phyloP scores from a whole-genome alignment of 106 monocot species.

The Posidonia australis region DNA sequence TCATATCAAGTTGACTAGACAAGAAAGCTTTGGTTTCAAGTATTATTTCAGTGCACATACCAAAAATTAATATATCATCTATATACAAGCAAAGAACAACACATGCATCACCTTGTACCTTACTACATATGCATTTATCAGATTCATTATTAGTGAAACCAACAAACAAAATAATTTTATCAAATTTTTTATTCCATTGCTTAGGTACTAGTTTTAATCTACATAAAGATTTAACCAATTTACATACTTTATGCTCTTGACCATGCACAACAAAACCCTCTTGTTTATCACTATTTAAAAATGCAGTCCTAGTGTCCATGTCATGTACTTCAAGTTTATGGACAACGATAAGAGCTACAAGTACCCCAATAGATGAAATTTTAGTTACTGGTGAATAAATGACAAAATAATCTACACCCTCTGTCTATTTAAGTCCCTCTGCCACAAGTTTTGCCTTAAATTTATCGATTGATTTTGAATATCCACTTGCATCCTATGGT shows the following conservation, averaged over 20 bases:
- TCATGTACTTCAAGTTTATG: neutral
- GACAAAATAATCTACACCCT: too few relatives aligned
- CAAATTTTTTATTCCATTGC: neutral
- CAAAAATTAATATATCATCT: slow-evolving; percentile 10
- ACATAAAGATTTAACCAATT: too few relatives aligned
- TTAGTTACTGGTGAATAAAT: neutral
- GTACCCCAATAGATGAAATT: neutral
- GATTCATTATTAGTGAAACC: too few relatives aligned
- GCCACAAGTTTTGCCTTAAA: too few relatives aligned
- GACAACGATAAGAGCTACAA: neutral
- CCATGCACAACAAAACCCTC: neutral
- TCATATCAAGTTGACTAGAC: slow-evolving; percentile 7
- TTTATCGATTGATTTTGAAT: too few relatives aligned
- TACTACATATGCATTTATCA: too few relatives aligned
- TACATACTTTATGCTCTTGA: too few relatives aligned
- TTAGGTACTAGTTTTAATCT: neutral
- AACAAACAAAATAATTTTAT: too few relatives aligned
- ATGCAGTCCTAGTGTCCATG: neutral
- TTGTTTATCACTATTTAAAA: neutral
- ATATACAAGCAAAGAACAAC: neutral
- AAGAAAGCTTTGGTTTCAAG: neutral
- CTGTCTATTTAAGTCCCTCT: too few relatives aligned
- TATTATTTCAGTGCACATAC: neutral
- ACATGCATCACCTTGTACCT: too few relatives aligned
- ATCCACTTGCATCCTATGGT: too few relatives aligned